Evolutionary conservation across 2,329 filamentous ascomycete genomes (phyloP), one percentile per base, ranked within the genome.

Genomic region (Hirsutella minnesotensis): DNA sequence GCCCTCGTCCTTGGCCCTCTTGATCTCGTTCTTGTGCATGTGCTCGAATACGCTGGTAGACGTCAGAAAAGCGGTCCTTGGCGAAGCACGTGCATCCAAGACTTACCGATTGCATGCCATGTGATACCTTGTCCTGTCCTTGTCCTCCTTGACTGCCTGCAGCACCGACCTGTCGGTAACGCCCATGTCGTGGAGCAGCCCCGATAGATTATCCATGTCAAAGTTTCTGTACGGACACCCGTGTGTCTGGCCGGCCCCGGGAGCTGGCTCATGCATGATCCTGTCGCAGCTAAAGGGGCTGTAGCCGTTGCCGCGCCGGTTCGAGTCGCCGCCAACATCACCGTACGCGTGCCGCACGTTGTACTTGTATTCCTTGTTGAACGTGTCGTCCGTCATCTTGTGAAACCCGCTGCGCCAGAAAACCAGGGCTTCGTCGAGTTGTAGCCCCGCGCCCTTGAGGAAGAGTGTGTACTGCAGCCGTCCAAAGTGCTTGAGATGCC

Each of bases 221-320:
- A 95, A 96, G 58, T 95, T 90, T 24, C 92, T 74, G 60, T 96
- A 98, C 0, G 92, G 92, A 58, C 92, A 98, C n/a, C 92, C 92
- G 59, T 98, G 90, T 0, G 82, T 76, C 63, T 98, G 89, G 2
- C 89, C 89, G 0, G 85, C 77, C 0, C 88, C 85, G 0, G 90
- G 89, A 0, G 86, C 79, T 46, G 89, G 82, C 57, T 98, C 92
- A 0, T 81, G 92, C 21, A 96, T 70, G 41, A 98, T 89, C 66
- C 94, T 95, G 57, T 96, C 90, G 61, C 92, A 98, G 42, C 85
- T 92, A 57, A 87, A 94, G 0, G 92, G 87, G 39, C 84, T 85
- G 60, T 95, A 95, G 18, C 90, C 90, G 43, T 84, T 77, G 35
- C 88, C 84, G 42, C 90, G 78, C 27, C 90, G 77, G 58, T 94